These are phyloP conservation scores for Quercus suber DNA, from an alignment of 306 rosid species.

Conservation along the genomic window DNA sequence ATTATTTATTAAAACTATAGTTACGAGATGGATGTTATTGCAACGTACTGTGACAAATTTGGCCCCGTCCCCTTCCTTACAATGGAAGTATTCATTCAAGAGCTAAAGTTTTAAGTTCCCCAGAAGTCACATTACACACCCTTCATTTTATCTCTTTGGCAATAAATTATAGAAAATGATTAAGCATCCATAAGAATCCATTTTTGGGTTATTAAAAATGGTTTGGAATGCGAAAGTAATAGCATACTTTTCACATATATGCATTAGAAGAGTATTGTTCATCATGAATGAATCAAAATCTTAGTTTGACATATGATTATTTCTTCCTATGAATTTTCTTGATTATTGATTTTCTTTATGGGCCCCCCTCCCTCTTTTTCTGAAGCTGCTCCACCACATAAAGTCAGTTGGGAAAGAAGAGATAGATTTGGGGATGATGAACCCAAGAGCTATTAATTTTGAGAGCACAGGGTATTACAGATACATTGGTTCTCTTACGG, in stretches of 20 bases:
- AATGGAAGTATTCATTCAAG: conserved; percentile 22
- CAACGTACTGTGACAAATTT: background rate
- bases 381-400: conserved; percentile 43
- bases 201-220: no score
- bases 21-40: background rate
- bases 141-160: no score
- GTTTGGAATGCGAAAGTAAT: no score
- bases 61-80: conserved; percentile 39
- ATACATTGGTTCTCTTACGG: conserved; percentile 74
- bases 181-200: no score
- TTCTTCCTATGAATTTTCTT: background rate
- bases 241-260: background rate
- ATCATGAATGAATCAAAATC: background rate
- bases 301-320: background rate
- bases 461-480: conserved; percentile 61
- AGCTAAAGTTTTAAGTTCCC: background rate
- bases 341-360: background rate
- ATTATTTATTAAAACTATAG: background rate
- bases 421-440: conserved; percentile 46
- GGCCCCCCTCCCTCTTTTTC: background rate
- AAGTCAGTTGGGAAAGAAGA: conserved; percentile 37
- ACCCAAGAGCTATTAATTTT: conserved; percentile 50
- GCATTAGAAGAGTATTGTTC: background rate
- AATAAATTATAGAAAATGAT: no score
- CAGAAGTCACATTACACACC: no score